These are phyloP conservation scores for Talaromyces marneffei DNA, from an alignment of 2,329 filamentous ascomycete genomes.

Conservation along the genomic window DNA sequence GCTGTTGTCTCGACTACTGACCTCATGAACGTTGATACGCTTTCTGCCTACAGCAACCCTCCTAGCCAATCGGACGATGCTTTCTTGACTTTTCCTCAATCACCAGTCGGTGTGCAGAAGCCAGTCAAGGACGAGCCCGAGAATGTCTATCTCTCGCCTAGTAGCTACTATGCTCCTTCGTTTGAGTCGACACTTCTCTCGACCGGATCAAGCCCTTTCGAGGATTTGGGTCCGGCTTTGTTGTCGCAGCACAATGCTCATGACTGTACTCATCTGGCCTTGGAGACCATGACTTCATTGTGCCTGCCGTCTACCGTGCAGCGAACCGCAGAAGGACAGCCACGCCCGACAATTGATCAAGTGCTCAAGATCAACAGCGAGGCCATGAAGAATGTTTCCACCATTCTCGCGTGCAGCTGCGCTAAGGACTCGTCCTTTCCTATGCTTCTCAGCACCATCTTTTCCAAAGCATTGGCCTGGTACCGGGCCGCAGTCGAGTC, in stretches of 20 bases:
- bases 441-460: conserved; percentile 15
- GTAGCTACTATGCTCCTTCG: conserved; percentile 13
- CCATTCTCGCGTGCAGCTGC: conserved; percentile 14
- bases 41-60: conserved; percentile 9
- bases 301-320: conserved; percentile 13
- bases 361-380: conserved; percentile 15
- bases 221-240: conserved; percentile 9
- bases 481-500: conserved; percentile 12
- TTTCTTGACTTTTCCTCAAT: conserved; percentile 5
- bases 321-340: conserved; percentile 13
- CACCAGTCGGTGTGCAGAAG: conserved; percentile 4
- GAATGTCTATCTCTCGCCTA: conserved; percentile 14
- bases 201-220: conserved; percentile 8
- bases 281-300: conserved; percentile 13
- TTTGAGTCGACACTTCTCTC: conserved; percentile 11
- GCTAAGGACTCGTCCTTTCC: conserved; percentile 15
- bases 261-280: conserved; percentile 14
- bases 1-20: conserved; percentile 1
- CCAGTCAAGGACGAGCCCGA: conserved; percentile 13
- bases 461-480: conserved; percentile 15
- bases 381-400: conserved; percentile 13
- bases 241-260: conserved; percentile 9
- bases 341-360: conserved; percentile 15
- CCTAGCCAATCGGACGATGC: conserved; percentile 9
- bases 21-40: conserved; percentile 6